Conservation (phyloP, 129 eudicot genomes). For the sunflower (Helianthus annuus) region HanXRQr2.0-SUNRISE NC_035446.2:83614087-83614586, state of each 20-base stretch:
- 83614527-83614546: conserved; percentile 13
- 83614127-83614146: too few species aligned
- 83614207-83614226: too few species aligned
- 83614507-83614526: conserved; percentile 5
- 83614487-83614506: background rate
- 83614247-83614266: background rate
- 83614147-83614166: too few species aligned
- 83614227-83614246: background rate
- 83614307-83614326: background rate
- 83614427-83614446: conserved; percentile 12
- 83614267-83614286: background rate
- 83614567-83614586: background rate
- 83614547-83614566: background rate
- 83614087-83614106: too few species aligned
- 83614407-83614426: background rate
- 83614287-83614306: background rate
- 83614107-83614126: too few species aligned
- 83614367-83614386: background rate
- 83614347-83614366: background rate
- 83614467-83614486: conserved; percentile 4
- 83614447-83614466: conserved; percentile 6
- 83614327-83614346: background rate
- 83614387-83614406: background rate
- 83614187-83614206: too few species aligned
- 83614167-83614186: too few species aligned